These are phyloP conservation scores for Priceomyces haplophilus DNA, from an alignment of 805 yeast genomes.

Conservation along the genomic window DNA sequence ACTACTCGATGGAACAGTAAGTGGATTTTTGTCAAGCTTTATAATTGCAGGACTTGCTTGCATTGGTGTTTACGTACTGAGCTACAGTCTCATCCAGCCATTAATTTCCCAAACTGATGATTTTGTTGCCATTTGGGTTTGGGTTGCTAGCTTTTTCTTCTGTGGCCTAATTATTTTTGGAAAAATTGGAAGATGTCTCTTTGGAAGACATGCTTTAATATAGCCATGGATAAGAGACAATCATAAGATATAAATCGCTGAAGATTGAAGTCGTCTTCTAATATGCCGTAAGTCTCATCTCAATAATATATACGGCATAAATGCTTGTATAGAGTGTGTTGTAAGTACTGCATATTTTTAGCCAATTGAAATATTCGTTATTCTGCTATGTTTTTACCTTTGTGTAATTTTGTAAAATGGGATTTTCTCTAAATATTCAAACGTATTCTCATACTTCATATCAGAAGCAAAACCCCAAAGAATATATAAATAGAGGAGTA, in stretches of 20 bases:
- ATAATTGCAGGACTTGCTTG: constrained; percentile 31
- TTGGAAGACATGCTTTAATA: constrained; percentile 13
- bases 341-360: not conserved
- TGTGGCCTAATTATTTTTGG: constrained; percentile 66
- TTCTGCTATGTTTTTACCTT: not conserved
- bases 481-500: not conserved
- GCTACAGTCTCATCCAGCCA: constrained; percentile 18
- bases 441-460: not conserved
- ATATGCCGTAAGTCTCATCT: too few relatives aligned
- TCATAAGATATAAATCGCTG: not conserved
- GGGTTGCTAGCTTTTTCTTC: constrained; percentile 64
- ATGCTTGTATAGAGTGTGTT: not conserved
- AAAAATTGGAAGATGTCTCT: constrained; percentile 60
- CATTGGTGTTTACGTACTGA: constrained; percentile 27
- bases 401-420: not conserved
- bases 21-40: constrained; percentile 46
- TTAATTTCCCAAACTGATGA: constrained; percentile 19
- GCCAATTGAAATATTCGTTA: constrained; percentile 5
- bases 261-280: not conserved
- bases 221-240: not conserved
- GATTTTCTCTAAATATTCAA: not conserved
- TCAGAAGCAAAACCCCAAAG: not conserved
- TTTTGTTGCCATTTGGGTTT: constrained; percentile 44
- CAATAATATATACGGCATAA: too few relatives aligned
- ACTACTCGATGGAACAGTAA: constrained; percentile 56